phyloP scores from a whole-genome alignment of 768 basidiomycete species.

The Artomyces pyxidatus region DNA sequence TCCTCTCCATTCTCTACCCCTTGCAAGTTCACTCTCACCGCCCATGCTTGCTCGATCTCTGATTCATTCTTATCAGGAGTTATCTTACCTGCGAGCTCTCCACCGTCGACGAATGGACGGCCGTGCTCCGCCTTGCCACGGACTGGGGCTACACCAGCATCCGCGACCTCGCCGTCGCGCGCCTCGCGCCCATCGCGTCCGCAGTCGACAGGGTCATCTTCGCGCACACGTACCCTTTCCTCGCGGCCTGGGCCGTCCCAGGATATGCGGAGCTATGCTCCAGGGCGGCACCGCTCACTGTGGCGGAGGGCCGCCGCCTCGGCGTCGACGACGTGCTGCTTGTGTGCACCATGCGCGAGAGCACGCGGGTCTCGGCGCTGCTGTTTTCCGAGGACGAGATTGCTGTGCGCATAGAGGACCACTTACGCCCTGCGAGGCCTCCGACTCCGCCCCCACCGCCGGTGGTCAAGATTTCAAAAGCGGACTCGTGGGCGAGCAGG shows the following conservation, averaged over 20 bases:
- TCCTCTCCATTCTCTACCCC: constrained; percentile 11
- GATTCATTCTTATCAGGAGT: no score
- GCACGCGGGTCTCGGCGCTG: not conserved
- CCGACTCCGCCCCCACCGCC: no score
- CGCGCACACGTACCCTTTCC: constrained; percentile 2
- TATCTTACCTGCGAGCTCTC: not conserved
- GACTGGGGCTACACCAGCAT: constrained; percentile 9
- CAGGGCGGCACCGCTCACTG: not conserved
- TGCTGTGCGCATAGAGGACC: no score
- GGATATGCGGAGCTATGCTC: constrained; percentile 3
- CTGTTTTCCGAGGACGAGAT: not conserved
- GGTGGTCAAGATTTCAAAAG: no score
- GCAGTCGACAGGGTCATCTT: constrained; percentile 3
- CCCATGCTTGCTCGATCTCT: no score
- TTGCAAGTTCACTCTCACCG: constrained; percentile 2
- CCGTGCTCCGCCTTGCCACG: constrained; percentile 9
- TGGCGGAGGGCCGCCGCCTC: constrained; percentile 4
- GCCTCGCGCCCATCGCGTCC: not conserved
- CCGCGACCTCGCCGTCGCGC: constrained; percentile 7
- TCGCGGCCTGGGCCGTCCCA: constrained; percentile 3
- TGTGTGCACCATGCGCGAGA: constrained; percentile 5
- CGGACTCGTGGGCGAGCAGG: no score
- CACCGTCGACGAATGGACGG: constrained; percentile 9
- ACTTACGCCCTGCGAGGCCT: no score
- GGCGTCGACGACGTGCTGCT: constrained; percentile 5